Conservation (phyloP, 345 rosid genomes). For the Noccaea caerulescens region DNA sequence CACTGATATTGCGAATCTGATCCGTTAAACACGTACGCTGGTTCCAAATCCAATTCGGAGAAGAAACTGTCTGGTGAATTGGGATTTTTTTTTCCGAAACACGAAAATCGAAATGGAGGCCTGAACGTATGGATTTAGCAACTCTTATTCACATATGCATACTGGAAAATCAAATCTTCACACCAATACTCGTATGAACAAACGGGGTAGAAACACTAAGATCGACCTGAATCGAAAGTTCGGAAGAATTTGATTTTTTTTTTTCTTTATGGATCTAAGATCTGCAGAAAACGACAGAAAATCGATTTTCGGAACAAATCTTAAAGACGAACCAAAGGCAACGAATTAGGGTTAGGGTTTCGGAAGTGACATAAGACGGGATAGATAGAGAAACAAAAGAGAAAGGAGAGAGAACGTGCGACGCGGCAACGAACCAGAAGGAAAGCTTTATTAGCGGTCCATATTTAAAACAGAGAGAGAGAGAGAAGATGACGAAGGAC, state of each 20-base stretch:
- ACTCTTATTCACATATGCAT: conserved; percentile 28
- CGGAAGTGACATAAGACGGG: conserved; percentile 45
- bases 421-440: conserved; percentile 58
- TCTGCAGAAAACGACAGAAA: background rate
- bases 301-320: conserved; percentile 7
- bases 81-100: background rate
- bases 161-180: conserved; percentile 23
- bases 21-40: conserved; percentile 3
- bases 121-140: conserved; percentile 27
- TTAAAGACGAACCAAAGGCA: background rate
- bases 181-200: conserved; percentile 31
- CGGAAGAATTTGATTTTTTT: conserved; percentile 1
- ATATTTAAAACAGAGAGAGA: conserved; percentile 35
- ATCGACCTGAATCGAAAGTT: conserved; percentile 3
- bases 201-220: conserved; percentile 3
- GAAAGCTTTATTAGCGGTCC: conserved; percentile 50
- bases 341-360: conserved; percentile 43
- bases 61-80: conserved; percentile 5
- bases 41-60: conserved; percentile 2
- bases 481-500: background rate
- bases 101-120: background rate
- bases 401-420: conserved; percentile 46
- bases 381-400: background rate
- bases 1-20: background rate
- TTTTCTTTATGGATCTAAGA: conserved; percentile 40